Conservation (phyloP, 441 rosid genomes). For the Capsella rubella region DNA sequence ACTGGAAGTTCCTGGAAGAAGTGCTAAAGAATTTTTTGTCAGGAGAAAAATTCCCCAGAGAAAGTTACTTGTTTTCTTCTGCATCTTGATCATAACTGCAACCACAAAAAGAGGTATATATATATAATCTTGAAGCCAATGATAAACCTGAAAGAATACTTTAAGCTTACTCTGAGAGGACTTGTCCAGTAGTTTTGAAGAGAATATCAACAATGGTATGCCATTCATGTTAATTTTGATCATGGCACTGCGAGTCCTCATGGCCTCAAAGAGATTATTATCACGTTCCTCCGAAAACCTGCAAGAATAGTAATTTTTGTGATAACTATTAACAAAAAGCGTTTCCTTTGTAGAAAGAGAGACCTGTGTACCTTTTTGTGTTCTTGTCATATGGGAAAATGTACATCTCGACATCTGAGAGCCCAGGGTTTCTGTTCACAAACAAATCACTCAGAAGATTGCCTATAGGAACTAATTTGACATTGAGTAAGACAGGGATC, state of each 20-base stretch:
- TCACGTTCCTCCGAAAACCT: conserved; percentile 49
- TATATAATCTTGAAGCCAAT: conserved; percentile 16
- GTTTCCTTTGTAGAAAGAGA: conserved; percentile 1
- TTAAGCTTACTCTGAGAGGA: conserved; percentile 56
- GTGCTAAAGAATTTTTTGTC: conserved; percentile 25
- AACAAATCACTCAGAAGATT: conserved; percentile 49
- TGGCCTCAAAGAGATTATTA: conserved; percentile 43
- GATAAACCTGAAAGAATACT: conserved; percentile 18
- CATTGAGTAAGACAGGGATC: conserved; percentile 56
- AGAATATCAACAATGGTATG: conserved; percentile 68
- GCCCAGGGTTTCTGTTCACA: conserved; percentile 50
- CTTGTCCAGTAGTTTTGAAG: conserved; percentile 58
- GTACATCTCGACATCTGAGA: conserved; percentile 61
- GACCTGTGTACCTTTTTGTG: conserved; percentile 52
- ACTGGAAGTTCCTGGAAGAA: conserved; percentile 33
- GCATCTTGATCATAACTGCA: conserved; percentile 42
- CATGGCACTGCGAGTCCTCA: conserved; percentile 54
- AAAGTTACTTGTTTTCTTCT: conserved; percentile 39
- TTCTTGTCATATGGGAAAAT: conserved; percentile 55
- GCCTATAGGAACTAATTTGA: conserved; percentile 55
- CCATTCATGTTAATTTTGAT: conserved; percentile 58
- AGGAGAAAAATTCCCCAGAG: conserved; percentile 42
- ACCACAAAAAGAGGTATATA: background rate
- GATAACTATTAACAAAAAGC: conserved; percentile 22
- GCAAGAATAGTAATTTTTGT: conserved; percentile 21